Percentiles rank a stretch among this genome's conserved stretches.
Conservation (phyloP, 108 stramenopile species). For the Aurantiochytrium sp. region DNA sequence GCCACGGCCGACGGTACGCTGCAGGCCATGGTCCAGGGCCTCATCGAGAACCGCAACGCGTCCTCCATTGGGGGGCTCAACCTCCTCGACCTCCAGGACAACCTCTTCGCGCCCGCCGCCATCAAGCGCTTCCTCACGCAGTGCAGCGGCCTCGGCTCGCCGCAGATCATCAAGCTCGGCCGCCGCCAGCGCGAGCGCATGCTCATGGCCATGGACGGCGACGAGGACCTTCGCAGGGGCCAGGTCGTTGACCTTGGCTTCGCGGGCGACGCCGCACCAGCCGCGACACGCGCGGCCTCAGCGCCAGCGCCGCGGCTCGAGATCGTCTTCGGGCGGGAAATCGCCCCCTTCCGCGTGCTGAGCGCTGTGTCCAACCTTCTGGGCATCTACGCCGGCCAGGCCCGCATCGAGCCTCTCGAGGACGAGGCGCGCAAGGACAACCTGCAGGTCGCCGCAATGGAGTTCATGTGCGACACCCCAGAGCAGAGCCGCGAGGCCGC, state of each 20-base stretch:
- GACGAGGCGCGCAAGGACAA: not conserved
- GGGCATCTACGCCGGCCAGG: conserved; percentile 3
- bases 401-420: not conserved
- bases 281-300: too few relatives aligned
- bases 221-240: not conserved
- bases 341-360: not conserved
- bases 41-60: not conserved
- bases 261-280: not conserved
- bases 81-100: not conserved
- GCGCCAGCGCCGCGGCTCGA: not conserved
- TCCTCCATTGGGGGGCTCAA: not conserved
- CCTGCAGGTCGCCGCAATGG: not conserved
- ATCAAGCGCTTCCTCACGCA: not conserved
- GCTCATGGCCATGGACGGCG: conserved; percentile 1
- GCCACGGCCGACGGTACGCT: not conserved
- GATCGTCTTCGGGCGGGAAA: not conserved
- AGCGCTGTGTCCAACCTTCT: not conserved
- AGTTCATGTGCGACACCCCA: not conserved
- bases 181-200: not conserved
- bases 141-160: not conserved
- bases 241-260: not conserved
- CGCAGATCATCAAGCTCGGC: conserved; percentile 6
- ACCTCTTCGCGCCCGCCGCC: not conserved
- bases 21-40: not conserved
- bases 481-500: not conserved